Evolutionary conservation across 352 stramenopile genomes (phyloP), one percentile per base, ranked within the genome.

Genomic region (Plasmopara muralis): DNA sequence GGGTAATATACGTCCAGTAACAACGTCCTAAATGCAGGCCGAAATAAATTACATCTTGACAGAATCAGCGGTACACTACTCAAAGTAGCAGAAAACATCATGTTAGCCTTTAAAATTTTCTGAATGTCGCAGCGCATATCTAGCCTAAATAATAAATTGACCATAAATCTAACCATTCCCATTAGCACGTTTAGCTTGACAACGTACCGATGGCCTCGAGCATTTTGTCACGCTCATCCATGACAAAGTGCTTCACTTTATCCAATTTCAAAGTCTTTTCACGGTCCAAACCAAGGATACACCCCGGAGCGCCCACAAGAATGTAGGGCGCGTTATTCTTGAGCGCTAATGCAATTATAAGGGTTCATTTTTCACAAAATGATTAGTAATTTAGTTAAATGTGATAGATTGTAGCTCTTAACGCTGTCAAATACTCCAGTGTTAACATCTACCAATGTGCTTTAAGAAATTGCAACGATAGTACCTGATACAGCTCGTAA

Each of bases 201-300:
- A 10, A 74, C 81, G 44, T 69, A 95, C 82, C 84, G 53, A 99
- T 88, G 20, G 92, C 94, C 57, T 99, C 96, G 44, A 99, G 86
- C 58, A 99, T 97, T 68, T 98, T 97, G 86, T 99, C 97, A 79
- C 96, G 99, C 76, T 99, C 97, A 70, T 99, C 97, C 72, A 99
- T 93, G 35, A 99, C 96, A 70, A 99, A 99, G 78, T 99, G 95
- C 75, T 99, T 99, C 57, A 99, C 87, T 67, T 98, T 96, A 81
- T 98, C 93, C 20, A 99, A 75, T 72, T 99, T 98, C 52, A 99
- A 72, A 44, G 84, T 95, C 77, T 98, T 98, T 66, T 98, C 93
- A 47, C 83, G 78, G 47, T 95, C 65, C 57, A 96, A 62, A 57
- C 80, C 81, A 18, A 95, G 70, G 34, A 95, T 92, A 72, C 97